Evolutionary conservation across 129 eudicot genomes (phyloP).

Genomic region (Helianthus annuus): HanXRQr2.0-SUNRISE NC_035444.2:40321669-40322168

Average conservation of each 20-base stretch:
- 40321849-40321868: conserved; percentile 42
- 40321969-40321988: conserved; percentile 56
- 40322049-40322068: conserved; percentile 59
- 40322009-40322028: conserved; percentile 62
- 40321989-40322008: conserved; percentile 53
- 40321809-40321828: conserved; percentile 52
- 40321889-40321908: conserved; percentile 44
- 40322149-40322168: conserved; percentile 62
- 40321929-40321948: conserved; percentile 49
- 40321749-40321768: conserved; percentile 82
- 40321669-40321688: conserved; percentile 66
- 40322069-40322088: conserved; percentile 68
- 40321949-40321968: conserved; percentile 62
- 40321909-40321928: conserved; percentile 48
- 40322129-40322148: conserved; percentile 30
- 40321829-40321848: conserved; percentile 53
- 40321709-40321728: conserved; percentile 72
- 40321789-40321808: conserved; percentile 78
- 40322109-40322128: conserved; percentile 33
- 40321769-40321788: conserved; percentile 82
- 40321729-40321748: conserved; percentile 76
- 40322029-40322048: conserved; percentile 65
- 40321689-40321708: conserved; percentile 54
- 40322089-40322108: conserved; percentile 61
- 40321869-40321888: conserved; percentile 54